Percentiles rank a stretch among this genome's conserved stretches.
phyloP scores from a whole-genome alignment of 179 eudicot genomes.

The Monotropa hypopitys region DNA sequence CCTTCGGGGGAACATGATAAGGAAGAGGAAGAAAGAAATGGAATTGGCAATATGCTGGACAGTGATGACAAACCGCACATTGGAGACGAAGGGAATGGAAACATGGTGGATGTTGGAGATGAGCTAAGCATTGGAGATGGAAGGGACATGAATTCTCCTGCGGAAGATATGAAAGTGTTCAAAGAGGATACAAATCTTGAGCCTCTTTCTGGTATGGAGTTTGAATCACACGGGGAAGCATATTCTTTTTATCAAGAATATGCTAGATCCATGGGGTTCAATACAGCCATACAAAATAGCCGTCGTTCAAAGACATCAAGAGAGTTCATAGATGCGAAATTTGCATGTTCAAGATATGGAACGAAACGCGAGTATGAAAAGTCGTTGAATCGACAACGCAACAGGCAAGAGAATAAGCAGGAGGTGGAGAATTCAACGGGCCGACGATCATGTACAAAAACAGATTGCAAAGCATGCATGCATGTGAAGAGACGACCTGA shows the following conservation, averaged over 20 bases:
- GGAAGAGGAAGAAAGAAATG: slow-evolving; percentile 53
- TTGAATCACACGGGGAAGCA: slow-evolving; percentile 88
- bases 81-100: slow-evolving; percentile 29
- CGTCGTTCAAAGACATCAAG: slow-evolving; percentile 89
- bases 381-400: slow-evolving; percentile 48
- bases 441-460: slow-evolving; percentile 42
- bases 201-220: slow-evolving; percentile 90
- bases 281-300: slow-evolving; percentile 84
- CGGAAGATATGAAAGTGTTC: slow-evolving; percentile 36
- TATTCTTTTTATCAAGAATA: slow-evolving; percentile 92
- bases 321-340: slow-evolving; percentile 89
- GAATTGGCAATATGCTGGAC: slow-evolving; percentile 36
- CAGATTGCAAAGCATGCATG: slow-evolving; percentile 59
- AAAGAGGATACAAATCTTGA: slow-evolving; percentile 64
- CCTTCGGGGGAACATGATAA: slow-evolving; percentile 74
- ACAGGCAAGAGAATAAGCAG: slow-evolving; percentile 54
- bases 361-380: slow-evolving; percentile 80
- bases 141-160: slow-evolving; percentile 30
- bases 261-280: slow-evolving; percentile 89
- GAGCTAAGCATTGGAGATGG: slow-evolving; percentile 39
- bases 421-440: slow-evolving; percentile 45
- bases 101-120: slow-evolving; percentile 26
- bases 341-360: slow-evolving; percentile 98
- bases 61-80: slow-evolving; percentile 38
- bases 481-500: slow-evolving; percentile 47